phyloP scores from a whole-genome alignment of 495 filamentous ascomycete genomes.

The Cladorrhinum samala region DNA sequence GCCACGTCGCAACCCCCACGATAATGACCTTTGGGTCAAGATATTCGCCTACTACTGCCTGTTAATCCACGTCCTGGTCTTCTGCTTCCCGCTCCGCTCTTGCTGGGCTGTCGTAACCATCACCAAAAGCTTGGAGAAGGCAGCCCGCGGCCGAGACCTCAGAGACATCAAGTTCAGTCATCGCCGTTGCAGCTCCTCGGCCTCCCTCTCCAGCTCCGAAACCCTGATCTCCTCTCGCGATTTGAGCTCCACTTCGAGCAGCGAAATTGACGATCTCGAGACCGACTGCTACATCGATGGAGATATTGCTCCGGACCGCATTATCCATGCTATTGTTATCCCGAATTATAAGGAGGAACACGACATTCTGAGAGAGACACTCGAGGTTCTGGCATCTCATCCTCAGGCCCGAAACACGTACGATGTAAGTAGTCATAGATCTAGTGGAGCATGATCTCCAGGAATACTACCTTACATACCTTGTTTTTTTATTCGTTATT shows the following conservation, averaged over 20 bases:
- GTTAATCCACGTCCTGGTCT: conserved; percentile 47
- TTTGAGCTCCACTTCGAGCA: conserved; percentile 39
- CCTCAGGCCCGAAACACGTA: conserved; percentile 55
- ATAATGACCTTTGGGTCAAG: conserved; percentile 32
- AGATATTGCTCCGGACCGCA: conserved; percentile 33
- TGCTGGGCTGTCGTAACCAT: conserved; percentile 48
- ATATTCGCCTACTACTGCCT: conserved; percentile 48
- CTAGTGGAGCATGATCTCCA: conserved; percentile 9
- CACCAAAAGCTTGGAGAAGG: conserved; percentile 34
- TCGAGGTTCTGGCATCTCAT: conserved; percentile 60
- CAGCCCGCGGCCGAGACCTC: conserved; percentile 32
- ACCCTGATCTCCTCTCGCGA: conserved; percentile 43
- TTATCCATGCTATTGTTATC: conserved; percentile 59
- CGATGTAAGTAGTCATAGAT: conserved; percentile 48
- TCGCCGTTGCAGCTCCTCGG: conserved; percentile 44
- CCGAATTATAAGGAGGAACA: conserved; percentile 67
- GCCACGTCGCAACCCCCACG: conserved; percentile 28
- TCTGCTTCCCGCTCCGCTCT: conserved; percentile 48
- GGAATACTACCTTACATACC: conserved; percentile 5
- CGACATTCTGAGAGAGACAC: conserved; percentile 56
- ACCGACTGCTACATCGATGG: conserved; percentile 33
- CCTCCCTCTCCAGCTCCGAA: conserved; percentile 45
- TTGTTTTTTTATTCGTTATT: too few species aligned
- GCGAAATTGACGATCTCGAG: conserved; percentile 43
- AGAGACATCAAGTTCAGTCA: conserved; percentile 39